Evolutionary conservation across 768 basidiomycete species (phyloP).

Genomic region (Macrolepiota dolichaula): DNA sequence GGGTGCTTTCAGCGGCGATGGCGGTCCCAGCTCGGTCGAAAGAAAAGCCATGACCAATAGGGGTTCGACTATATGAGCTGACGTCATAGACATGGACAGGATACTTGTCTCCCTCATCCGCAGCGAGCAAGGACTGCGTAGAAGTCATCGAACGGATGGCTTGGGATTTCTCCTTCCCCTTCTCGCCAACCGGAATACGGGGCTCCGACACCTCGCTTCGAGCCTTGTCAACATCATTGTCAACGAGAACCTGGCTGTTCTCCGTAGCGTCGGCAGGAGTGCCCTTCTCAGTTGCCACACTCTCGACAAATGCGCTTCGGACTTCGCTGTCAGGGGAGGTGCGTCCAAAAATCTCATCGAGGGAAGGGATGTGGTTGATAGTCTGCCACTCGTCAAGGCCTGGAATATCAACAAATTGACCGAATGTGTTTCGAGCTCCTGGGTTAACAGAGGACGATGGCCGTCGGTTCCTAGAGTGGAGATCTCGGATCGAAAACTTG

Average conservation of each 20-base stretch:
- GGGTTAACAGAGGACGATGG: slow-evolving; percentile 26
- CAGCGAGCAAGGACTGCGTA: slow-evolving; percentile 36
- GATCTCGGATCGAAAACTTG: slow-evolving; percentile 65
- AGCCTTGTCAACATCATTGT: slow-evolving; percentile 42
- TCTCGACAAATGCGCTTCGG: slow-evolving; percentile 6
- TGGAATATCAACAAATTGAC: slow-evolving; percentile 33
- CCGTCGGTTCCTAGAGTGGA: slow-evolving; percentile 36
- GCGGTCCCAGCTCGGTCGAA: not conserved
- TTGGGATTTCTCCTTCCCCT: slow-evolving; percentile 50
- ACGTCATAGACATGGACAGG: slow-evolving; percentile 59
- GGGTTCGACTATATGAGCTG: slow-evolving; percentile 14
- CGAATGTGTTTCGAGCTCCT: slow-evolving; percentile 57
- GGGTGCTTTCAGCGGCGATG: slow-evolving; percentile 33
- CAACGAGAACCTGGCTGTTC: slow-evolving; percentile 55
- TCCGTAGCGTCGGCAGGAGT: slow-evolving; percentile 33
- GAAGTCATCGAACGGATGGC: slow-evolving; percentile 25
- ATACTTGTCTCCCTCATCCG: slow-evolving; percentile 48
- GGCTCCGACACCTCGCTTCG: slow-evolving; percentile 23
- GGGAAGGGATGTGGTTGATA: slow-evolving; percentile 32
- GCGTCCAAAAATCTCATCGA: slow-evolving; percentile 36
- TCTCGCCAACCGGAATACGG: slow-evolving; percentile 25
- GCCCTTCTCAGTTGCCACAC: slow-evolving; percentile 14
- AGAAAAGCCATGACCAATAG: slow-evolving; percentile 1
- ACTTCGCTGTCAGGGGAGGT: not conserved
- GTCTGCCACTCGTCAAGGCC: slow-evolving; percentile 58